Evolutionary conservation across 2,329 filamentous ascomycete genomes (phyloP).

Genomic region (Colletotrichum cordylinicola): DNA sequence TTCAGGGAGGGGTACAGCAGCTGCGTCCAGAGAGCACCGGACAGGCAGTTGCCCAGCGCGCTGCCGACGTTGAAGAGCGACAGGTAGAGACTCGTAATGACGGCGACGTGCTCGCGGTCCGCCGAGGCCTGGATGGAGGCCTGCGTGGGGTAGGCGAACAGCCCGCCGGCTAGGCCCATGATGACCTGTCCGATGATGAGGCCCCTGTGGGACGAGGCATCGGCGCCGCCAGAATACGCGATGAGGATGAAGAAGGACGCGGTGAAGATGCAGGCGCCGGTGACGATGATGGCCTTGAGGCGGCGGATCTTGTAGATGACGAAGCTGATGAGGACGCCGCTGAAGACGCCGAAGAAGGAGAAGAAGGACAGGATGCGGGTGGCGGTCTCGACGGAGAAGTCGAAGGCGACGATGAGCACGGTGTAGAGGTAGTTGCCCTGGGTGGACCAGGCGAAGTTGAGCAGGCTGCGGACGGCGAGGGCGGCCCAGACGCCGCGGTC

Average conservation of each 20-base stretch:
- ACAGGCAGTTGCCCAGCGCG: conserved; percentile 44
- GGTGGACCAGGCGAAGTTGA: conserved; percentile 60
- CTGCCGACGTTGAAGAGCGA: conserved; percentile 48
- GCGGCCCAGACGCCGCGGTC: conserved; percentile 68
- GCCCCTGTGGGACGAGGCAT: conserved; percentile 46
- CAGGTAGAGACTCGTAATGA: conserved; percentile 43
- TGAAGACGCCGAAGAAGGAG: conserved; percentile 57
- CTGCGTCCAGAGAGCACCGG: conserved; percentile 48
- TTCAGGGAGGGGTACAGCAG: conserved; percentile 38
- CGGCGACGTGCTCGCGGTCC: conserved; percentile 40
- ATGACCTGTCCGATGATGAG: conserved; percentile 62
- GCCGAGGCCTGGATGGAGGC: conserved; percentile 45
- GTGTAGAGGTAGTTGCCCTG: conserved; percentile 67
- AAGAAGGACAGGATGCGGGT: conserved; percentile 64
- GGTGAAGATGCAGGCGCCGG: conserved; percentile 60
- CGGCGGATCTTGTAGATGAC: conserved; percentile 57
- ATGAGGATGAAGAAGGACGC: conserved; percentile 63
- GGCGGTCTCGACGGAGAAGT: conserved; percentile 58
- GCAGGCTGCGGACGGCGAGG: conserved; percentile 55
- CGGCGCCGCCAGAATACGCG: conserved; percentile 55
- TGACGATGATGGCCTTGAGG: conserved; percentile 64
- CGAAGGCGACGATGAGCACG: conserved; percentile 62
- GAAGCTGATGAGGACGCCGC: conserved; percentile 55
- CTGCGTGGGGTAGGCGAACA: conserved; percentile 54
- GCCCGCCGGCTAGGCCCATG: conserved; percentile 62